Evolutionary conservation across 108 stramenopile species (phyloP).

Genomic region (Cyclostephanos invisitatus): DNA sequence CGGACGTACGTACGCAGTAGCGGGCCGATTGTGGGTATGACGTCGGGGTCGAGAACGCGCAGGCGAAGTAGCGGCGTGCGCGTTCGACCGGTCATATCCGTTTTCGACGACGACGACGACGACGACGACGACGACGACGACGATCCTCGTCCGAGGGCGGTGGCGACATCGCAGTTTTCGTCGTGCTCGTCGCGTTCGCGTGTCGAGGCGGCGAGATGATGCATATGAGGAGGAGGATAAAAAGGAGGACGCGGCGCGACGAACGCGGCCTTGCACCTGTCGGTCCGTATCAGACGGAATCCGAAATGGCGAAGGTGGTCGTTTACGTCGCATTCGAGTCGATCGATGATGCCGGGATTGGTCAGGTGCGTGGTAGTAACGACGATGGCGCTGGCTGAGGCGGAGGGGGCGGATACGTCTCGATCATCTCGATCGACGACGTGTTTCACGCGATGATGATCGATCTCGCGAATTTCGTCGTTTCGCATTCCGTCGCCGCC

Average conservation of each 20-base stretch:
- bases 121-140: not conserved
- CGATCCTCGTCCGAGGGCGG: not conserved
- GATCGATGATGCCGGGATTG: constrained; percentile 49
- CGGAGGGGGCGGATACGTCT: too few relatives aligned
- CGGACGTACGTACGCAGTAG: constrained; percentile 44
- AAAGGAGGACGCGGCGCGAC: not conserved
- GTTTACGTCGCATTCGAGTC: constrained; percentile 35
- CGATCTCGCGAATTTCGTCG: too few relatives aligned
- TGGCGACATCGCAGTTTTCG: not conserved
- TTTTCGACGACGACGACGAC: not conserved
- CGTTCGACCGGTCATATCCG: too few relatives aligned
- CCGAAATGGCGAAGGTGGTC: constrained; percentile 37
- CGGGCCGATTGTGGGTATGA: constrained; percentile 43
- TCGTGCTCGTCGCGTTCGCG: not conserved
- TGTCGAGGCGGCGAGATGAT: not conserved
- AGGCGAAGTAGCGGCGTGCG: constrained; percentile 17
- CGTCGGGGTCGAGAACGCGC: constrained; percentile 21
- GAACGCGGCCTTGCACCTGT: not conserved
- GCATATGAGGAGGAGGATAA: not conserved
- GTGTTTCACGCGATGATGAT: too few relatives aligned
- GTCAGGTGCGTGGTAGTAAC: constrained; percentile 26
- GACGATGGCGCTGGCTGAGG: not conserved
- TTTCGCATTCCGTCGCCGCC: too few relatives aligned
- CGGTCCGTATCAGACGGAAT: constrained; percentile 16
- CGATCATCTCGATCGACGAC: too few relatives aligned